phyloP scores from a whole-genome alignment of 2,329 filamentous ascomycete species.

The Arthrinium phaeospermum region DNA sequence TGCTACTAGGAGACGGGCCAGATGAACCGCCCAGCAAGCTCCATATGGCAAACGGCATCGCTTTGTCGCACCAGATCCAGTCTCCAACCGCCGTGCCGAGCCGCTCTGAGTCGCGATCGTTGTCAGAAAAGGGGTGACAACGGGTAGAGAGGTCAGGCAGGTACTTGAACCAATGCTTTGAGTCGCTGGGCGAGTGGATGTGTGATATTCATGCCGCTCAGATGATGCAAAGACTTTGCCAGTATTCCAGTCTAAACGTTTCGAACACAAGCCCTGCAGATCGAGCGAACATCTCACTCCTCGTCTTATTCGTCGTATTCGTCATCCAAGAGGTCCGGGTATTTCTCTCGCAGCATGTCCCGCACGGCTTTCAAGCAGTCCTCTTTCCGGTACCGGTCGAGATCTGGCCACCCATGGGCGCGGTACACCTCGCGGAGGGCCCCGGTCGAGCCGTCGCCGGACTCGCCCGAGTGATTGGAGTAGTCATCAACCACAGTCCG shows the following conservation, averaged over 20 bases:
- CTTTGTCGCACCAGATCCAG: constrained; percentile 35
- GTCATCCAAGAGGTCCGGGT: background rate
- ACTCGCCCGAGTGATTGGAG: background rate
- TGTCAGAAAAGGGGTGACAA: too few relatives aligned
- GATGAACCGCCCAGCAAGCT: constrained; percentile 37
- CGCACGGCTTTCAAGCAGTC: background rate
- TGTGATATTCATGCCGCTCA: constrained; percentile 30
- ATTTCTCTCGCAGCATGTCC: too few relatives aligned
- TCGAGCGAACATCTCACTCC: too few relatives aligned
- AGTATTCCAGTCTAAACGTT: too few relatives aligned
- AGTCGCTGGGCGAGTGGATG: constrained; percentile 39
- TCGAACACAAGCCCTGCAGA: too few relatives aligned
- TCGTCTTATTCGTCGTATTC: too few relatives aligned
- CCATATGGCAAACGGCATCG: constrained; percentile 34
- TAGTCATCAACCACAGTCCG: background rate
- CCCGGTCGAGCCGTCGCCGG: background rate
- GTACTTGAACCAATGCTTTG: constrained; percentile 39
- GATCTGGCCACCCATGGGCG: too few relatives aligned
- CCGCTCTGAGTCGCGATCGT: too few relatives aligned
- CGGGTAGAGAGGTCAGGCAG: constrained; percentile 20
- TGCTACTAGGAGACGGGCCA: constrained; percentile 33
- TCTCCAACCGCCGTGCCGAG: constrained; percentile 27
- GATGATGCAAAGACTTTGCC: too few relatives aligned
- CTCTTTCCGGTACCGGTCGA: too few relatives aligned
- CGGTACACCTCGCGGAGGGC: background rate